These are phyloP conservation scores for Thermothelomyces thermophilus DNA, from an alignment of 2,329 filamentous ascomycete species.

Conservation along the genomic window DNA sequence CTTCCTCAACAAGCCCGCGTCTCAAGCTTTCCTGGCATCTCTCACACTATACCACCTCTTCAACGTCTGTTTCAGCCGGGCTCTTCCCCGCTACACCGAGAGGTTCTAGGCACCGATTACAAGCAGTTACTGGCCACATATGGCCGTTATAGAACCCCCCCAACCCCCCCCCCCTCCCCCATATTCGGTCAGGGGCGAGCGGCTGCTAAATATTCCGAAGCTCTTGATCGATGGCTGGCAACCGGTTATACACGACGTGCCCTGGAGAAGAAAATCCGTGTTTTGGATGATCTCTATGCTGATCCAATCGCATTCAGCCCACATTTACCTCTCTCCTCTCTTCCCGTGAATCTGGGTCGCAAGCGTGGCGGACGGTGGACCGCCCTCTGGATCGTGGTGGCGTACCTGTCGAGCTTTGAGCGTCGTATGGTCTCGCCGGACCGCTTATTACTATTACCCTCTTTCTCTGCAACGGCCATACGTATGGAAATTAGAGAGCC, in stretches of 20 bases:
- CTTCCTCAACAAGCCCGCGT: neutral
- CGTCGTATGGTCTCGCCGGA: neutral
- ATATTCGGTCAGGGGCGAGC: slow-evolving; percentile 21
- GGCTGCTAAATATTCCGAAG: slow-evolving; percentile 25
- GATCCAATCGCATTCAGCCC: slow-evolving; percentile 15
- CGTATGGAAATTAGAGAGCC: no score
- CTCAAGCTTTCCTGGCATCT: no score
- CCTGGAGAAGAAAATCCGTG: slow-evolving; percentile 24
- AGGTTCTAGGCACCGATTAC: neutral
- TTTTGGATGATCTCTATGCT: slow-evolving; percentile 23
- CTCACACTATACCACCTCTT: no score
- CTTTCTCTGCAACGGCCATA: no score
- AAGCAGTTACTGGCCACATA: neutral
- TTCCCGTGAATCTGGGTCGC: slow-evolving; percentile 10
- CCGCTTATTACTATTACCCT: no score
- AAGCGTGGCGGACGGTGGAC: neutral
- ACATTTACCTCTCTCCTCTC: slow-evolving; percentile 10
- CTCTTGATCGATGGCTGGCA: slow-evolving; percentile 9
- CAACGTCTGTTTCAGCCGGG: neutral
- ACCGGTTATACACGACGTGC: slow-evolving; percentile 19
- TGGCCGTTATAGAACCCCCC: neutral
- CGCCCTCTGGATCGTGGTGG: neutral
- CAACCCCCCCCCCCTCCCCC: neutral
- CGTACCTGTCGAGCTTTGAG: neutral
- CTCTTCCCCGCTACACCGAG: neutral